Percentiles rank a stretch among this genome's conserved stretches.
These are phyloP conservation scores for Clausena lansium DNA, from an alignment of 345 rosid species.

Conservation along the genomic window DNA sequence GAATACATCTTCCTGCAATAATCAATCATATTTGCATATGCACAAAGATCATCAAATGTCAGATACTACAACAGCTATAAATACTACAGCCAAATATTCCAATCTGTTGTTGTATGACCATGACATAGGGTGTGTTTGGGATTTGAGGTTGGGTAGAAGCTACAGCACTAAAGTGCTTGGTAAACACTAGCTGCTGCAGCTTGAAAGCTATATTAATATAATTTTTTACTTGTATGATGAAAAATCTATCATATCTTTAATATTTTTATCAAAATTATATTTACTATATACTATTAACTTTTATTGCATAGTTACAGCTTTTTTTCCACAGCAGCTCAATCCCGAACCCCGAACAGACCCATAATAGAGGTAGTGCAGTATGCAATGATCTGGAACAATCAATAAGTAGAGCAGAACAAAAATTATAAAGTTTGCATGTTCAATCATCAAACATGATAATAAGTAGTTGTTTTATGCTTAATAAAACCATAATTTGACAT, in stretches of 20 bases:
- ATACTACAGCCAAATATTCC: background rate
- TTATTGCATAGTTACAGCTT: too few species aligned
- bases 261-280: too few species aligned
- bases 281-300: too few species aligned
- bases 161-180: too few species aligned
- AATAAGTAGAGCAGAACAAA: background rate
- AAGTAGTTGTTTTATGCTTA: background rate
- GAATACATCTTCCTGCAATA: conserved; percentile 69
- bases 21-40: background rate
- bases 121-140: too few species aligned
- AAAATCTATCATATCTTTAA: too few species aligned
- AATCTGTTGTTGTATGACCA: background rate
- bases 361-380: background rate
- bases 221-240: too few species aligned
- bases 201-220: too few species aligned
- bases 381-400: background rate
- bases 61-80: background rate
- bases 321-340: too few species aligned
- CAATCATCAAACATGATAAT: background rate
- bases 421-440: background rate
- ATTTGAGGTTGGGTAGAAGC: too few species aligned
- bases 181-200: too few species aligned
- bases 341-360: too few species aligned
- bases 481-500: background rate
- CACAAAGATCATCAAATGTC: background rate